Evolutionary conservation across 208 protist genomes (phyloP).

Genomic region (Entamoeba moshkovskii): DNA sequence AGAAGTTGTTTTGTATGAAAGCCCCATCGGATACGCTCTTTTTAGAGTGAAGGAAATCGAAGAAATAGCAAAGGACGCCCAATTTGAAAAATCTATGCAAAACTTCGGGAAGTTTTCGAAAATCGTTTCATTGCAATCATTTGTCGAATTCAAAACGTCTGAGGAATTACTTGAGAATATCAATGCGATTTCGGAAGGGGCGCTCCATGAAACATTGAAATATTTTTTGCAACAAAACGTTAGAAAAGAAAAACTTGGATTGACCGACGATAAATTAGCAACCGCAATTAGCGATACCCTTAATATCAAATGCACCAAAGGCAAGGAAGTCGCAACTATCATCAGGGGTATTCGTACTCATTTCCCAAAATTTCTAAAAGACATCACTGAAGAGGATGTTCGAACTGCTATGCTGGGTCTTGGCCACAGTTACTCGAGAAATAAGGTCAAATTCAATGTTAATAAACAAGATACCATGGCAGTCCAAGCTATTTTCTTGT

Average conservation of each 20-base stretch:
- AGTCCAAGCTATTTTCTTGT: conserved; percentile 82
- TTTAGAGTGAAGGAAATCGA: background rate
- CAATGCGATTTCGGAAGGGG: background rate
- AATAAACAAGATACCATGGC: conserved; percentile 99
- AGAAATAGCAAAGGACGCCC: background rate
- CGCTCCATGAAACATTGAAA: background rate
- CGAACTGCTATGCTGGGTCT: background rate
- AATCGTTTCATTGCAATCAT: background rate
- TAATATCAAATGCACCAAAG: background rate
- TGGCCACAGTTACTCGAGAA: conserved; percentile 40
- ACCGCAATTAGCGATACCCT: background rate
- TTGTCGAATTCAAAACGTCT: background rate
- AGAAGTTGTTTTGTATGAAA: background rate
- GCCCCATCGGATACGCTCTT: background rate
- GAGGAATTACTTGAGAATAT: conserved; percentile 6
- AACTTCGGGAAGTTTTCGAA: background rate
- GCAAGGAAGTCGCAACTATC: background rate
- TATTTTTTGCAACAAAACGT: background rate
- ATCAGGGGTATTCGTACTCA: conserved; percentile 13
- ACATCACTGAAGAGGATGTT: background rate
- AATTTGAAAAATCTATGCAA: background rate
- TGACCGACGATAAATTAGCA: background rate
- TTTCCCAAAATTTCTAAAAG: background rate
- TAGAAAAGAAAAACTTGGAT: background rate
- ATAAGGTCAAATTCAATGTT: conserved; percentile 97